Percentiles rank a stretch among this genome's conserved stretches.
Evolutionary conservation across 2,329 filamentous ascomycete species (phyloP).

Genomic region (Aureobasidium vineae): DNA sequence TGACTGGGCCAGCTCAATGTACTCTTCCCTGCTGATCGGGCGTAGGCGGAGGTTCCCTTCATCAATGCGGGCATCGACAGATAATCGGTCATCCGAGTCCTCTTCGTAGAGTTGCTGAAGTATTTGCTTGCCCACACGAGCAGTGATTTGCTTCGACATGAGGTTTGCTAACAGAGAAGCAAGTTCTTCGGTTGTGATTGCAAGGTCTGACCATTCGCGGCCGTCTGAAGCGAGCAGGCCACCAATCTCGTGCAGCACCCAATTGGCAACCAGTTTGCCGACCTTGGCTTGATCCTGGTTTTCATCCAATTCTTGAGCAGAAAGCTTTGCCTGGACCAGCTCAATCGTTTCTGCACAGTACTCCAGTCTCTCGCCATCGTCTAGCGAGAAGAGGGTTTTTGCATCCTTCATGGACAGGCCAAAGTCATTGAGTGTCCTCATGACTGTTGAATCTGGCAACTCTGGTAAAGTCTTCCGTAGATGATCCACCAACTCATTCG

Average conservation of each 20-base stretch:
- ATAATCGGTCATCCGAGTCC: constrained; percentile 35
- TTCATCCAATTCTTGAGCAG: neutral
- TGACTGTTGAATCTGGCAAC: constrained; percentile 60
- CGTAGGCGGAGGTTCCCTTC: constrained; percentile 56
- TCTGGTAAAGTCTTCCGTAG: constrained; percentile 64
- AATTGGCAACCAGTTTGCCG: constrained; percentile 58
- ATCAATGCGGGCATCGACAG: constrained; percentile 55
- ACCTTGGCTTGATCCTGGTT: constrained; percentile 35
- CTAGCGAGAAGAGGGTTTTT: constrained; percentile 70
- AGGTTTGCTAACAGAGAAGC: constrained; percentile 47
- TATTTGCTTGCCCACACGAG: constrained; percentile 60
- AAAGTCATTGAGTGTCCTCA: constrained; percentile 59
- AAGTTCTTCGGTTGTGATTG: constrained; percentile 43
- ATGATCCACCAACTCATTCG: constrained; percentile 63
- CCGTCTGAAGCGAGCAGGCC: constrained; percentile 45
- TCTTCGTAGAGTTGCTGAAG: constrained; percentile 56
- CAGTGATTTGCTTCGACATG: constrained; percentile 47
- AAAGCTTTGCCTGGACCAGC: constrained; percentile 38
- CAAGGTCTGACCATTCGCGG: constrained; percentile 44
- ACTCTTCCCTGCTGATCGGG: constrained; percentile 57
- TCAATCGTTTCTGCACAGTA: constrained; percentile 72
- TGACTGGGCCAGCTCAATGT: constrained; percentile 53
- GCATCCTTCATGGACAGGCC: constrained; percentile 79
- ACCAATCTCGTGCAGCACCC: constrained; percentile 55
- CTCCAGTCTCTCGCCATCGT: constrained; percentile 75